These are phyloP conservation scores for Nephelium lappaceum DNA, from an alignment of 345 rosid species.

Conservation along the genomic window DNA sequence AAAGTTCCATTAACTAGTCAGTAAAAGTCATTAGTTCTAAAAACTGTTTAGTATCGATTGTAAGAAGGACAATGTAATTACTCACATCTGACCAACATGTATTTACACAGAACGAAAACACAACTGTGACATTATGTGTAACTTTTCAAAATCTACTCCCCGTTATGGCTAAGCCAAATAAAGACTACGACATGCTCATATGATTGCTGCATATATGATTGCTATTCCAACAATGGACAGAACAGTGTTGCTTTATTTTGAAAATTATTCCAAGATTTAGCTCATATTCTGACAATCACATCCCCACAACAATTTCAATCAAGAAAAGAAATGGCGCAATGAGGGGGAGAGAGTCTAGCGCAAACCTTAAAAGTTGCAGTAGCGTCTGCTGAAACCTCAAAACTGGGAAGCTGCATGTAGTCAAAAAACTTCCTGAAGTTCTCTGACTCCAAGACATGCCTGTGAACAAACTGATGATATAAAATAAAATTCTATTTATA, in stretches of 20 bases:
- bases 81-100: too few relatives aligned
- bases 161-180: neutral
- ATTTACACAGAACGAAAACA: too few relatives aligned
- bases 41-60: neutral
- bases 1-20: neutral
- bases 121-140: too few relatives aligned
- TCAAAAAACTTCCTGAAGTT: constrained; percentile 36
- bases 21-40: neutral
- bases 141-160: too few relatives aligned
- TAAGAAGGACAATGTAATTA: too few relatives aligned
- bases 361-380: constrained; percentile 34
- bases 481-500: neutral
- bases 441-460: constrained; percentile 38
- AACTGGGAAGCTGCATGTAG: constrained; percentile 37
- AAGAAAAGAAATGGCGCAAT: neutral
- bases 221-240: neutral
- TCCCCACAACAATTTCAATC: neutral
- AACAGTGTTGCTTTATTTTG: neutral
- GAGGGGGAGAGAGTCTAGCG: neutral
- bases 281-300: neutral
- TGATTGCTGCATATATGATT: neutral
- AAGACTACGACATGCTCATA: neutral
- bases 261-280: neutral
- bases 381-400: constrained; percentile 43
- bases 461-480: constrained; percentile 5